Percentiles rank a stretch among this genome's conserved stretches.
Conservation (phyloP, 805 yeast genomes). For the Metschnikowia chrysomelidarum region DNA sequence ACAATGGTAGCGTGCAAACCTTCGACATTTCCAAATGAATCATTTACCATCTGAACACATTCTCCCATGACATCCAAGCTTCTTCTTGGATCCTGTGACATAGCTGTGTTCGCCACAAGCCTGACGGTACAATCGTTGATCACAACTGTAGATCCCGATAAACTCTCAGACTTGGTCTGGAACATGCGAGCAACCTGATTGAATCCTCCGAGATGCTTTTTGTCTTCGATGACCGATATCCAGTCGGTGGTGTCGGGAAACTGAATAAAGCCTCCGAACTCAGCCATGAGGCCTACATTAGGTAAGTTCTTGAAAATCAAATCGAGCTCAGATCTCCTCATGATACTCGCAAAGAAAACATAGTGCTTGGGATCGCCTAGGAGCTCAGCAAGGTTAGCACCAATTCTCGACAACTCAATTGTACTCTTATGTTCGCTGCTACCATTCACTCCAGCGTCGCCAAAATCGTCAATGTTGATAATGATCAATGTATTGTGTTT, state of each 20-base stretch:
- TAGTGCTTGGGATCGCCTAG: constrained; percentile 55
- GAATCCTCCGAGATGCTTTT: constrained; percentile 53
- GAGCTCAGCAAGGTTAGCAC: constrained; percentile 58
- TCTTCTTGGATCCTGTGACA: constrained; percentile 59
- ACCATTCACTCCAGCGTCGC: constrained; percentile 22
- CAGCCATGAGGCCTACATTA: constrained; percentile 81
- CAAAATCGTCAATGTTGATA: constrained; percentile 49
- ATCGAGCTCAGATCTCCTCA: constrained; percentile 63
- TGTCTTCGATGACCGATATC: constrained; percentile 58
- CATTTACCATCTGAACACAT: constrained; percentile 80
- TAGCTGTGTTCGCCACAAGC: constrained; percentile 70
- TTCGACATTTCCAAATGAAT: constrained; percentile 49
- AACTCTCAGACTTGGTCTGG: constrained; percentile 63
- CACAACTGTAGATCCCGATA: constrained; percentile 75
- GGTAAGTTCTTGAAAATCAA: constrained; percentile 65
- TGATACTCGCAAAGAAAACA: constrained; percentile 70
- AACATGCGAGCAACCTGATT: constrained; percentile 54
- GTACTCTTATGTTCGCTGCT: constrained; percentile 13
- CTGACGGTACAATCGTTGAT: constrained; percentile 74
- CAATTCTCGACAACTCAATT: constrained; percentile 42
- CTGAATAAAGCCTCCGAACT: constrained; percentile 80
- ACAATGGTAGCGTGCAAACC: constrained; percentile 74
- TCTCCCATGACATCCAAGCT: constrained; percentile 75
- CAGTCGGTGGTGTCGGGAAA: constrained; percentile 51
- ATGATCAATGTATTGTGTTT: constrained; percentile 46